Evolutionary conservation across 202 grass and related monocot species (phyloP), one percentile per base, ranked within the genome.

Genomic region (Setaria italica): DNA sequence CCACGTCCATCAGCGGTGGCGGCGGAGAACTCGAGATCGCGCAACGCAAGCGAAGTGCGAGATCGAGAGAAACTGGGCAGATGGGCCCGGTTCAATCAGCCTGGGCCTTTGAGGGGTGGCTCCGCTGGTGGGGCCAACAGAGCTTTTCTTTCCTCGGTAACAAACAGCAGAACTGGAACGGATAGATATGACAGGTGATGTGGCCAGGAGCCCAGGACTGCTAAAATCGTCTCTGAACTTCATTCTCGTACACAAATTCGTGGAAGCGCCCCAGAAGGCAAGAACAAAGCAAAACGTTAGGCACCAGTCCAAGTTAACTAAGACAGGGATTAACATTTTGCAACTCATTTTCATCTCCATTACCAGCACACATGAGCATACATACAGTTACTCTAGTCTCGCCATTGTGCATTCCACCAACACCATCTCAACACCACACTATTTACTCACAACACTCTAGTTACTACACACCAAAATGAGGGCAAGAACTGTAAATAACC

Each of bases 401-500:
- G 15, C 62, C 21, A 15, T 5, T 70, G 19, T 21, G 41, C 62
- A 84, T 62, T 80, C 25, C 62, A 29, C 13, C 6, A 3, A 37
- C 45, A 70, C 25, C 9, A 35, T 75, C 69, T 51, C 33, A 21
- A 53, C 77, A 54, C 3, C 70, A 39, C 47, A 20, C 32, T 64
- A 47, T 20, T 49, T 41, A 35, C 60, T 48, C 43, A 62, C 60
- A 69, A 39, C 76, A 85, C 39, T 47, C 41, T 45, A 83, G 41
- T 10, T 34, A 11, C 34, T 46, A 74, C 42, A 48, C 4, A 56
- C 19, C 35, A 71, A 70, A 89, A 77, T 11, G 25, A 1, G 1
- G 45, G 3, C 6, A 54, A 56, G 5, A 47, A 47, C 71, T 39
- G 5, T 32, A 48, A 15, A 78, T 2, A 77, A 54, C 68, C 48